phyloP scores from a whole-genome alignment of 257 asterid species.

The Solanum piurae region DNA sequence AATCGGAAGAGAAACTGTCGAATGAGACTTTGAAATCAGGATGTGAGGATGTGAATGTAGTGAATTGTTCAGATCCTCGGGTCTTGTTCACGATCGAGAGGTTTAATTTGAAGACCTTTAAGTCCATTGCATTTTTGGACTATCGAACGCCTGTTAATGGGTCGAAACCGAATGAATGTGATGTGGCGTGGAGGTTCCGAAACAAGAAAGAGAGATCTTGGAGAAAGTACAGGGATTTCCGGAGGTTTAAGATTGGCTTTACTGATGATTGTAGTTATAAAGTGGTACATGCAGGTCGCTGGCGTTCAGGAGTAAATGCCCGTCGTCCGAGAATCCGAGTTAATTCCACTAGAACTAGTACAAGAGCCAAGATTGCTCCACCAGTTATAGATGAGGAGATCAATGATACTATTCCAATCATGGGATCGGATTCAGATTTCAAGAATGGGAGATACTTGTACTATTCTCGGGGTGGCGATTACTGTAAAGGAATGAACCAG shows the following conservation, averaged over 20 bases:
- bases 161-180: slow-evolving; percentile 70
- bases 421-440: slow-evolving; percentile 63
- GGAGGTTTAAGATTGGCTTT: slow-evolving; percentile 72
- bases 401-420: slow-evolving; percentile 70
- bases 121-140: slow-evolving; percentile 55
- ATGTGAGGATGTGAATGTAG: slow-evolving; percentile 46
- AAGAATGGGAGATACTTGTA: slow-evolving; percentile 78
- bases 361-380: slow-evolving; percentile 21
- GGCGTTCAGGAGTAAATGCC: slow-evolving; percentile 91
- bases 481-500: slow-evolving; percentile 95
- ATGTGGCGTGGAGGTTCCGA: slow-evolving; percentile 91
- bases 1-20: slow-evolving; percentile 36
- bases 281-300: slow-evolving; percentile 60
- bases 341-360: slow-evolving; percentile 22
- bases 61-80: slow-evolving; percentile 81
- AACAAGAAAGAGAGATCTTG: slow-evolving; percentile 83
- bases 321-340: slow-evolving; percentile 46
- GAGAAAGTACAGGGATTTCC: slow-evolving; percentile 91
- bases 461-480: slow-evolving; percentile 90
- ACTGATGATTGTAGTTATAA: slow-evolving; percentile 61
- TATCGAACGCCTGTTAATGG: slow-evolving; percentile 82
- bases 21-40: slow-evolving; percentile 39
- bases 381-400: slow-evolving; percentile 64
- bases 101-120: slow-evolving; percentile 68
- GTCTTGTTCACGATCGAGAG: slow-evolving; percentile 55